A percentile compares a stretch with the other conserved stretches of the same genome.
These are phyloP conservation scores for Leishmania tarentolae DNA, from an alignment of 208 protist genomes.

Conservation along the genomic window DNA sequence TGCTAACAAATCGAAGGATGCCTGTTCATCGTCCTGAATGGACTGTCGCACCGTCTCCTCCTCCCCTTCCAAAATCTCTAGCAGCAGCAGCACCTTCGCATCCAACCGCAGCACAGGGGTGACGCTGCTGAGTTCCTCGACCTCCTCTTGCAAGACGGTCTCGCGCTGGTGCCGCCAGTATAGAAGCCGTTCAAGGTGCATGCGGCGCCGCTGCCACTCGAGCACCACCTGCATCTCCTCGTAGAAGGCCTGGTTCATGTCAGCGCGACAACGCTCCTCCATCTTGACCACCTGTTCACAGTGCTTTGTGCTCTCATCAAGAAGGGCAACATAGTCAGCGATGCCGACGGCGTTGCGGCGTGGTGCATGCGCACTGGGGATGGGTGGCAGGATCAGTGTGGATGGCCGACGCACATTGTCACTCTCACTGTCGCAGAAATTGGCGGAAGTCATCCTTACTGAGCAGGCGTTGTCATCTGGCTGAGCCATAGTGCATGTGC, in stretches of 20 bases:
- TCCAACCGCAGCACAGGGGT: constrained; percentile 12
- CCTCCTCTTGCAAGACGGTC: constrained; percentile 30
- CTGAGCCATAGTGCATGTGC: not conserved
- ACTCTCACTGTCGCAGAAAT: not conserved
- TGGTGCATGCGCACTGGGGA: constrained; percentile 22
- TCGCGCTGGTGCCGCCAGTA: constrained; percentile 73
- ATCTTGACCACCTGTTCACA: constrained; percentile 37
- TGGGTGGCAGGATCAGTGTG: constrained; percentile 29
- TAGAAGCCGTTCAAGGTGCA: constrained; percentile 79
- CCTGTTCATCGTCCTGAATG: constrained; percentile 26
- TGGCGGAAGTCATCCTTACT: not conserved
- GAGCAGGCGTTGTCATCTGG: constrained; percentile 4
- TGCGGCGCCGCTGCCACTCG: constrained; percentile 64
- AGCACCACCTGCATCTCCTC: constrained; percentile 50
- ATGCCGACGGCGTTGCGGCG: constrained; percentile 67
- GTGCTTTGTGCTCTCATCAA: constrained; percentile 52
- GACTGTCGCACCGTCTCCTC: constrained; percentile 34
- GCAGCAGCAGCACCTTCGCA: constrained; percentile 24
- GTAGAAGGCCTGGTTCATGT: constrained; percentile 34
- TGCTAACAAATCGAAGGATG: constrained; percentile 1
- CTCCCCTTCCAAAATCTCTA: constrained; percentile 35
- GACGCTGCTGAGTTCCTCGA: constrained; percentile 32
- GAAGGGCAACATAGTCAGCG: constrained; percentile 54
- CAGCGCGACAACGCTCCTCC: constrained; percentile 41
- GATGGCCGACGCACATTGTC: constrained; percentile 19